A percentile compares a stretch with the other conserved stretches of the same genome.
Evolutionary conservation across 805 yeast genomes (phyloP).

Genomic region (Ogataea henricii): DNA sequence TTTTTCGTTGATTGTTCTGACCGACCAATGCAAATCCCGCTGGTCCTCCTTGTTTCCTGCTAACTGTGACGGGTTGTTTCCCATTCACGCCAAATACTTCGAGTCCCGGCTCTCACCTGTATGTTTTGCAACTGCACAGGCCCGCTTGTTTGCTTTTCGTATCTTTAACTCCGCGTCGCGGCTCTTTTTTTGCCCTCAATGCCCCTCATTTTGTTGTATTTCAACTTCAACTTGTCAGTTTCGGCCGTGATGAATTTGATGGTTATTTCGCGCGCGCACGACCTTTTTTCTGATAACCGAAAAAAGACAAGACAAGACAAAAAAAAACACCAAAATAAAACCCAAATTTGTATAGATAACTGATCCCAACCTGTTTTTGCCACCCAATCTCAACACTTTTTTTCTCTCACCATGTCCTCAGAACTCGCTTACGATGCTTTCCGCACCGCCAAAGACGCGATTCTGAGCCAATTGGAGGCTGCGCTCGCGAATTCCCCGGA

Average conservation of each 20-base stretch:
- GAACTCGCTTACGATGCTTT: constrained; percentile 10
- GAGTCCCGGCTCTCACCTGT: neutral
- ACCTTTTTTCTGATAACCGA: constrained; percentile 5
- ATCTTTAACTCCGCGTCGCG: neutral
- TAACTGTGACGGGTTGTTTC: constrained; percentile 7
- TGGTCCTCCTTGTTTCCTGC: constrained; percentile 2
- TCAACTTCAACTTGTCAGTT: constrained; percentile 7
- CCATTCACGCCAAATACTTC: constrained; percentile 5
- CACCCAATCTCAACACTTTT: neutral
- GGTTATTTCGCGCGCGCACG: constrained; percentile 8
- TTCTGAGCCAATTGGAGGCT: constrained; percentile 15
- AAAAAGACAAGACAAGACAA: neutral
- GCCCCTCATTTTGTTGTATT: constrained; percentile 5
- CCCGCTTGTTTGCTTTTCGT: neutral
- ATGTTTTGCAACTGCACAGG: neutral
- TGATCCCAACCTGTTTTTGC: too few relatives aligned
- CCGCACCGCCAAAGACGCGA: constrained; percentile 17
- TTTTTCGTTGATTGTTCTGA: constrained; percentile 5
- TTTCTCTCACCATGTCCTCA: neutral
- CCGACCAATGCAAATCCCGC: constrained; percentile 2
- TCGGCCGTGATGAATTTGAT: neutral
- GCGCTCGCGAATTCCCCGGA: constrained; percentile 2
- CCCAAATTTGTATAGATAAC: neutral
- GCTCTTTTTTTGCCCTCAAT: neutral
- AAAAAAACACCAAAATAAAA: neutral